Conservation (phyloP, 345 rosid species). For the Orychophragmus violaceus region DNA sequence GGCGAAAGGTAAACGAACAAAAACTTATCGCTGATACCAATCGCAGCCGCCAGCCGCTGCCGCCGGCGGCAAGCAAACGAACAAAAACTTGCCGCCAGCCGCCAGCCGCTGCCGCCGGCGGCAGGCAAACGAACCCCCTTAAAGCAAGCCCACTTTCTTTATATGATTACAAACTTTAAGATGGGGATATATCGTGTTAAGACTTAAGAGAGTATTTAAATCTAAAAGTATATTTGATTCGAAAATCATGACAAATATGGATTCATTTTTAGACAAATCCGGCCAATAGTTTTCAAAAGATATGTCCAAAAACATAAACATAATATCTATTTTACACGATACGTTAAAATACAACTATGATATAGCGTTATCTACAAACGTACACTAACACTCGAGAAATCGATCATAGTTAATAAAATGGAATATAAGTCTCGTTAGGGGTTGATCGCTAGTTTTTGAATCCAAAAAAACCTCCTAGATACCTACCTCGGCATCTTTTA, state of each 20-base stretch:
- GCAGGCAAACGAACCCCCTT: too few species aligned
- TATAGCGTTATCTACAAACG: not conserved
- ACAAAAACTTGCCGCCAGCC: too few species aligned
- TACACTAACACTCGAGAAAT: not conserved
- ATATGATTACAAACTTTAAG: not conserved
- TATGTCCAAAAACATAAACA: not conserved
- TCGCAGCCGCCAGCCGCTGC: too few species aligned
- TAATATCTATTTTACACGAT: not conserved
- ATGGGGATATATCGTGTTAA: not conserved
- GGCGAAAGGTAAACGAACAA: too few species aligned
- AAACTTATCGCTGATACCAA: too few species aligned
- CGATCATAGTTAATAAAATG: too few species aligned
- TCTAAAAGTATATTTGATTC: not conserved
- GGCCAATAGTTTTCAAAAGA: constrained; percentile 8
- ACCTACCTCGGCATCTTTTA: too few species aligned
- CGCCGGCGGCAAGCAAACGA: too few species aligned
- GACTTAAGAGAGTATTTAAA: not conserved
- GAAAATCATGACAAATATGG: constrained; percentile 7
- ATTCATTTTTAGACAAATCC: constrained; percentile 4
- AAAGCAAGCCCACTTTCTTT: not conserved
- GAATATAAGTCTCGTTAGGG: too few species aligned
- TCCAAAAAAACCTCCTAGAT: too few species aligned
- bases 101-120: too few species aligned
- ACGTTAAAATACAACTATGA: not conserved
- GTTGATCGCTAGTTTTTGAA: too few species aligned